These are phyloP conservation scores for Wickerhamiella slavikovae DNA, from an alignment of 805 yeast genomes.

Conservation along the genomic window DNA sequence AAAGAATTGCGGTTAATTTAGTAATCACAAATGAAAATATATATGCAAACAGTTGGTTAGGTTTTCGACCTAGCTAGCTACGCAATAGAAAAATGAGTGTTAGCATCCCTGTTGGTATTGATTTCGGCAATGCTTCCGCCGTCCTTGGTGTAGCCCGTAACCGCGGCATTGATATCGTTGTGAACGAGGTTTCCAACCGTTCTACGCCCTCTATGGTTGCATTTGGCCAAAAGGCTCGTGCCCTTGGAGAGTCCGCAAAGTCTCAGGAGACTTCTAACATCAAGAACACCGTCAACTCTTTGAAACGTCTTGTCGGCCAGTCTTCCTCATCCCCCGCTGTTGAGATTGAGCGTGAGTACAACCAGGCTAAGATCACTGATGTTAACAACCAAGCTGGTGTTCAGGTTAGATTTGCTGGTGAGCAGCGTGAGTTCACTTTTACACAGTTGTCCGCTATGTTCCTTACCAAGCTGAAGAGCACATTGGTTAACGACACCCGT, in stretches of 20 bases:
- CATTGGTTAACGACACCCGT: constrained; percentile 64
- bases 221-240: constrained; percentile 74
- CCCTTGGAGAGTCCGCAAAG: constrained; percentile 89
- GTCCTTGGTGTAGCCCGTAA: constrained; percentile 88
- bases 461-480: constrained; percentile 72
- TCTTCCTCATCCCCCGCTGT: constrained; percentile 56
- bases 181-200: constrained; percentile 96
- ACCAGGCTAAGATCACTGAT: constrained; percentile 51
- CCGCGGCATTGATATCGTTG: constrained; percentile 96
- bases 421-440: constrained; percentile 59
- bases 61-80: too few relatives aligned
- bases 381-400: constrained; percentile 60
- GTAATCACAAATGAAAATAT: too few relatives aligned
- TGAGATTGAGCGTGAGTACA: constrained; percentile 48
- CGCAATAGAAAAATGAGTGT: constrained; percentile 13
- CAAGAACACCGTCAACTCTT: constrained; percentile 87
- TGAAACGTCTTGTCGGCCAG: constrained; percentile 83
- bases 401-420: constrained; percentile 67
- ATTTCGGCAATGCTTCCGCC: constrained; percentile 86
- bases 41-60: too few relatives aligned
- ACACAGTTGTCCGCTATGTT: constrained; percentile 91
- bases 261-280: constrained; percentile 91
- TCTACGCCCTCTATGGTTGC: constrained; percentile 85
- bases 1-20: too few relatives aligned
- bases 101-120: constrained; percentile 53